Evolutionary conservation across 2,329 filamentous ascomycete genomes (phyloP).

Genomic region (Bipolaris gigantea): DNA sequence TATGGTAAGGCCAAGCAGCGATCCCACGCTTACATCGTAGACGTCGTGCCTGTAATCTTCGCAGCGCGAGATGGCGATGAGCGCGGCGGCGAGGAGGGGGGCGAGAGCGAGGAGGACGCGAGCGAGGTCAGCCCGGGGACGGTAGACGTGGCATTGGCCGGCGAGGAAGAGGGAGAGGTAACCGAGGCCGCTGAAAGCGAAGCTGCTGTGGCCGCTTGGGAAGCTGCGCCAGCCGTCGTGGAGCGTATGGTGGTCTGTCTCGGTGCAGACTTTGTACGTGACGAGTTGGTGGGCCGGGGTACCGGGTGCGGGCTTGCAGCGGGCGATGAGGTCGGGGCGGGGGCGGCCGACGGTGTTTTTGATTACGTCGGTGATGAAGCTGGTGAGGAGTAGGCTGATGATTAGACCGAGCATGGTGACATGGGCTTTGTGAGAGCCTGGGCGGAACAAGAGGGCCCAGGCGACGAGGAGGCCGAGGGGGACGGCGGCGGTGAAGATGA

Average conservation of each 20-base stretch:
- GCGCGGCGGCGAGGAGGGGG: slow-evolving; percentile 59
- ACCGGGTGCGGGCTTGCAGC: slow-evolving; percentile 71
- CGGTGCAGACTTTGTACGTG: slow-evolving; percentile 71
- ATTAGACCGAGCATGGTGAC: slow-evolving; percentile 80
- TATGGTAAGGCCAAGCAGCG: slow-evolving; percentile 56
- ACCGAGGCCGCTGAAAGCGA: slow-evolving; percentile 76
- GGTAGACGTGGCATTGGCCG: slow-evolving; percentile 64
- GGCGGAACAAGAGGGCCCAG: slow-evolving; percentile 65
- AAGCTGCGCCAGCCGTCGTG: slow-evolving; percentile 86
- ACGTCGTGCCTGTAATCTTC: slow-evolving; percentile 68
- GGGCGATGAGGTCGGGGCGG: slow-evolving; percentile 82
- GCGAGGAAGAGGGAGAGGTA: slow-evolving; percentile 72
- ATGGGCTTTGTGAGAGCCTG: slow-evolving; percentile 77
- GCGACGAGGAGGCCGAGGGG: slow-evolving; percentile 68
- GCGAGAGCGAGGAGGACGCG: slow-evolving; percentile 58
- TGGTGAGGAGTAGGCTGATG: slow-evolving; percentile 71
- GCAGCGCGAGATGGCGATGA: slow-evolving; percentile 64
- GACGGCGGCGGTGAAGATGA: slow-evolving; percentile 74
- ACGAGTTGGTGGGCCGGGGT: slow-evolving; percentile 60
- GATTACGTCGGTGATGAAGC: slow-evolving; percentile 80
- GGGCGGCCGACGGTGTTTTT: slow-evolving; percentile 87
- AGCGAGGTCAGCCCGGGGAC: slow-evolving; percentile 60
- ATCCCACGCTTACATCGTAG: slow-evolving; percentile 62
- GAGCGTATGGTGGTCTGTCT: slow-evolving; percentile 67
- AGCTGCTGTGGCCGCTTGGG: slow-evolving; percentile 77